A percentile compares a stretch with the other conserved stretches of the same genome.
Evolutionary conservation across 1,139 yeast species (phyloP).

Genomic region (Hansenula lynferdii): DNA sequence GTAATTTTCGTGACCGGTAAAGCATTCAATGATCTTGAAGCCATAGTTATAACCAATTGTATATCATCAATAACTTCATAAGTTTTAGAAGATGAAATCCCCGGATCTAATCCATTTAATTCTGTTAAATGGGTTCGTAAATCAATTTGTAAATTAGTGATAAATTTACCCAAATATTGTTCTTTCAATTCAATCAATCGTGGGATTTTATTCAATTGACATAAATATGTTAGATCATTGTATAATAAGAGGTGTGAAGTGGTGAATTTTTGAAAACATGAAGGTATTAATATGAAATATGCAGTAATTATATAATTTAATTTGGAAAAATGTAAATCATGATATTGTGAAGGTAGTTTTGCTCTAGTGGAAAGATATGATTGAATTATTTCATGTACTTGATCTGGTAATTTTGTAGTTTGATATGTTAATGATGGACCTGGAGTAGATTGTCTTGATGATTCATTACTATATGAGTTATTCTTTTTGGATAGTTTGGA

Average conservation of each 20-base stretch:
- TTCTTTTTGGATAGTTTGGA: slow-evolving; percentile 14
- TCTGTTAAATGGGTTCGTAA: slow-evolving; percentile 4
- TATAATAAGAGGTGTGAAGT: slow-evolving; percentile 8
- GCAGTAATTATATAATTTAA: slow-evolving; percentile 14
- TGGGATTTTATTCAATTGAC: slow-evolving; percentile 1
- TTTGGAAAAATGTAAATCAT: slow-evolving; percentile 11
- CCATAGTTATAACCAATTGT: slow-evolving; percentile 5
- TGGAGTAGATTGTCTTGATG: slow-evolving; percentile 12
- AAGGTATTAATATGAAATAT: slow-evolving; percentile 13
- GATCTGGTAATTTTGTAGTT: slow-evolving; percentile 12
- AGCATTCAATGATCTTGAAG: slow-evolving; percentile 5
- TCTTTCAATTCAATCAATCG: slow-evolving; percentile 13
- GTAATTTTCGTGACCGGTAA: slow-evolving; percentile 3
- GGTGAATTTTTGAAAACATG: slow-evolving; percentile 6
- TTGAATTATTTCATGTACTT: slow-evolving; percentile 8
- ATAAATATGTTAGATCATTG: slow-evolving; percentile 15
- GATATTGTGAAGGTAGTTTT: slow-evolving; percentile 8
- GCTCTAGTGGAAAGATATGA: slow-evolving; percentile 11
- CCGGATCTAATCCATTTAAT: slow-evolving; percentile 14
- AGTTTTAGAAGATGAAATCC: slow-evolving; percentile 10
- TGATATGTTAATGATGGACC: slow-evolving; percentile 1
- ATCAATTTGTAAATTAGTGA: slow-evolving; percentile 7
- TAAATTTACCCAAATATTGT: slow-evolving; percentile 8
- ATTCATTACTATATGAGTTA: background rate
- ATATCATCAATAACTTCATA: slow-evolving; percentile 10